Evolutionary conservation across 176 grass and related monocot species (phyloP).

Genomic region (Raddia guianensis): DNA sequence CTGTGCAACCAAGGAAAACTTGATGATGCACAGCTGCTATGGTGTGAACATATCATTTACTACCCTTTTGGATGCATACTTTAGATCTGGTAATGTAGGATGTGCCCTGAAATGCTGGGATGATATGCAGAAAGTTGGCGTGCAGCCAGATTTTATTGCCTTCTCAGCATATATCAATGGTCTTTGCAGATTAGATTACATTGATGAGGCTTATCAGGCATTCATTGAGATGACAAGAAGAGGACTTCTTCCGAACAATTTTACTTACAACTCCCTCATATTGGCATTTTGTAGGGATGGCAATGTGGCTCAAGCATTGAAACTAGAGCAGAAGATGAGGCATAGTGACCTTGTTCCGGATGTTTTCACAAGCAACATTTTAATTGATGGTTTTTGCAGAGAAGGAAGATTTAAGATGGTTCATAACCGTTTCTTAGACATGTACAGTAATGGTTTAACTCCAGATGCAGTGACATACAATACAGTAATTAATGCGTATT

Average conservation of each 20-base stretch:
- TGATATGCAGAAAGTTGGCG: conserved; percentile 57
- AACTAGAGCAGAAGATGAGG: conserved; percentile 70
- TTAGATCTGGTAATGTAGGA: conserved; percentile 59
- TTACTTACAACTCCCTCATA: conserved; percentile 92
- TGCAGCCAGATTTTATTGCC: conserved; percentile 73
- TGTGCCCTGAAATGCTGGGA: conserved; percentile 74
- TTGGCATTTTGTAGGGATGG: conserved; percentile 69
- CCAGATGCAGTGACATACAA: conserved; percentile 92
- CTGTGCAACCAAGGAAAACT: conserved; percentile 66
- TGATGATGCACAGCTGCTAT: conserved; percentile 55
- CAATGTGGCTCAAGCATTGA: conserved; percentile 63
- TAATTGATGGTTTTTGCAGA: conserved; percentile 84
- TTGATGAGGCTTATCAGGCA: conserved; percentile 63
- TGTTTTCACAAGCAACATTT: conserved; percentile 88
- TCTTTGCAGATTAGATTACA: conserved; percentile 61
- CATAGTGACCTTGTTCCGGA: conserved; percentile 83
- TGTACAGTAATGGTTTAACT: conserved; percentile 60
- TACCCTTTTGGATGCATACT: conserved; percentile 78
- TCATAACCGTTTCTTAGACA: conserved; percentile 58
- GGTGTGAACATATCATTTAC: conserved; percentile 73
- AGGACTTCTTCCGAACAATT: conserved; percentile 89
- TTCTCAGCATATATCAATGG: conserved; percentile 87
- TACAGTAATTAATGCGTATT: conserved; percentile 83
- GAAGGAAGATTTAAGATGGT: conserved; percentile 67
- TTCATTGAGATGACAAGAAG: conserved; percentile 71